phyloP scores from a whole-genome alignment of 345 rosid genomes.

The Litchi chinensis region DNA sequence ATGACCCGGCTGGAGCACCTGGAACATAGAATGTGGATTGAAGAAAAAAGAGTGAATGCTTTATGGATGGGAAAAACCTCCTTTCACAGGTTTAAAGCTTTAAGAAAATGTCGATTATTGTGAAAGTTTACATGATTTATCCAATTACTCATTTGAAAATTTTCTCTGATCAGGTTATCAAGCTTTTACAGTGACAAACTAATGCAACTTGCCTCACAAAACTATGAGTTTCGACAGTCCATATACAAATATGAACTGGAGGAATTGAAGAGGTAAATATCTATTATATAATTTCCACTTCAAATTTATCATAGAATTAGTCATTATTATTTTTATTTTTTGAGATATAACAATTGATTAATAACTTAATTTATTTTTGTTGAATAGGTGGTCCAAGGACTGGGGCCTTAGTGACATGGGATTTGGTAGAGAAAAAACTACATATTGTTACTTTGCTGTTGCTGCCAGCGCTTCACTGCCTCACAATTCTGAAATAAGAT shows the following conservation, averaged over 20 bases:
- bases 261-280: constrained; percentile 43
- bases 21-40: constrained; percentile 66
- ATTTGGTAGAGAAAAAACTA: constrained; percentile 65
- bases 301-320: background rate
- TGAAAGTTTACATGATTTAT: background rate
- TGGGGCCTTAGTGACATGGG: constrained; percentile 59
- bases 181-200: constrained; percentile 29
- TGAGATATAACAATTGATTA: background rate
- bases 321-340: background rate
- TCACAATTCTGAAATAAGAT: constrained; percentile 34
- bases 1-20: constrained; percentile 57
- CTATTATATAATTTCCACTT: background rate
- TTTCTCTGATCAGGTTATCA: constrained; percentile 42
- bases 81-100: constrained; percentile 42
- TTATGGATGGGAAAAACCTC: constrained; percentile 53
- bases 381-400: constrained; percentile 51
- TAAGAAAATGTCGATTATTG: background rate
- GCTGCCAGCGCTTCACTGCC: constrained; percentile 40
- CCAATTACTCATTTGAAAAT: background rate
- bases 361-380: background rate
- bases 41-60: constrained; percentile 42
- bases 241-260: constrained; percentile 48
- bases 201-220: constrained; percentile 42
- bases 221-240: constrained; percentile 47
- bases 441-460: constrained; percentile 60